Percentiles rank a stretch among this genome's conserved stretches.
Evolutionary conservation across 2,329 filamentous ascomycete species (phyloP).

Genomic region (Waltergamsia citrina): DNA sequence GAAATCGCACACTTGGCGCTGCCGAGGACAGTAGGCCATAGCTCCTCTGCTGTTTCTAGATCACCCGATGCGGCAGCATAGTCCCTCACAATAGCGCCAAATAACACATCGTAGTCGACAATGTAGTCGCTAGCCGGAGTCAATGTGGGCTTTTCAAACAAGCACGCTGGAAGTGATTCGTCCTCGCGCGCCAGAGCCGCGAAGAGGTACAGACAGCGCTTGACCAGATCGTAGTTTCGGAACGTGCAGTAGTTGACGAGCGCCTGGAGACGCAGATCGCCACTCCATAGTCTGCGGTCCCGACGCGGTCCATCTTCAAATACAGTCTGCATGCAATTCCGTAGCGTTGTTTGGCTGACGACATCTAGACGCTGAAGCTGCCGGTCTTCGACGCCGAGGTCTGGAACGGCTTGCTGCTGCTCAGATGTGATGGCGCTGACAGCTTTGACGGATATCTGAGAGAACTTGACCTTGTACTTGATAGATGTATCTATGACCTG

Average conservation of each 20-base stretch:
- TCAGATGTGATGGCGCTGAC: slow-evolving; percentile 15
- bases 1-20: slow-evolving; percentile 15
- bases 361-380: slow-evolving; percentile 17
- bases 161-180: slow-evolving; percentile 19
- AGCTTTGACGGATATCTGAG: slow-evolving; percentile 14
- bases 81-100: slow-evolving; percentile 19
- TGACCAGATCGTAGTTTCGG: slow-evolving; percentile 20
- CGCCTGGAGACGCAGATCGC: slow-evolving; percentile 23
- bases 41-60: slow-evolving; percentile 12
- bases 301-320: slow-evolving; percentile 26
- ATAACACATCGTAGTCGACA: slow-evolving; percentile 24
- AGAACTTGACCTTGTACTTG: slow-evolving; percentile 20
- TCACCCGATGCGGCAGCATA: slow-evolving; percentile 20
- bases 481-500: slow-evolving; percentile 22
- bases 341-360: slow-evolving; percentile 18
- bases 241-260: slow-evolving; percentile 25
- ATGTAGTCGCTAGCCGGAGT: slow-evolving; percentile 21
- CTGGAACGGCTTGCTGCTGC: slow-evolving; percentile 8
- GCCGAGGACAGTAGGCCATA: slow-evolving; percentile 19
- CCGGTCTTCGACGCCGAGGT: slow-evolving; percentile 8
- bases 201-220: slow-evolving; percentile 24
- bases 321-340: slow-evolving; percentile 28
- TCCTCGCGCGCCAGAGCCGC: slow-evolving; percentile 20
- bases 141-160: slow-evolving; percentile 21
- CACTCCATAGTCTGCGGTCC: slow-evolving; percentile 25